Conservation (phyloP, 192 early-diverging fungal species). For the Coemansia sp. region DNA sequence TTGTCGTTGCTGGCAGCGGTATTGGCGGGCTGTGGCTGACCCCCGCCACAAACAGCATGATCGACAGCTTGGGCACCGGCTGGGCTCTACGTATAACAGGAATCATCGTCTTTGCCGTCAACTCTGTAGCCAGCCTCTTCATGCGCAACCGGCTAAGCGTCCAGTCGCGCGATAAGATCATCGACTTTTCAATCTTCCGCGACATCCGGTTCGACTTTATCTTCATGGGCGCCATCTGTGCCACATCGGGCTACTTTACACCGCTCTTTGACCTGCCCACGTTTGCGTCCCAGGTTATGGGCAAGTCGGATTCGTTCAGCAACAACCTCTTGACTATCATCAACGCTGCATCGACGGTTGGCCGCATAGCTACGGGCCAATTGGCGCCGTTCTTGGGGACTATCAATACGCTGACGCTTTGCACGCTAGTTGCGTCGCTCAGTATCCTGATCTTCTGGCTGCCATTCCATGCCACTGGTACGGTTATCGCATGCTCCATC, state of each 20-base stretch:
- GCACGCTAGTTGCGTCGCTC: constrained; percentile 43
- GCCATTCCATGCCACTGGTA: constrained; percentile 49
- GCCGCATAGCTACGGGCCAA: constrained; percentile 64
- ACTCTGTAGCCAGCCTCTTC: constrained; percentile 44
- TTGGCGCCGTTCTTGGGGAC: constrained; percentile 61
- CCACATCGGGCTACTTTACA: constrained; percentile 59
- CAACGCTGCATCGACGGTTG: constrained; percentile 64
- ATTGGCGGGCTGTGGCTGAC: constrained; percentile 59
- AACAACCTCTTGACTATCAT: constrained; percentile 66
- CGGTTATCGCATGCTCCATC: constrained; percentile 52
- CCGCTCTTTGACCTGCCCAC: constrained; percentile 60
- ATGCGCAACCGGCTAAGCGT: constrained; percentile 36
- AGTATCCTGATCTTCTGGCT: constrained; percentile 59
- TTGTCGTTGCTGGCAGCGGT: constrained; percentile 58
- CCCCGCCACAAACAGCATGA: constrained; percentile 52
- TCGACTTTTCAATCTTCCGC: constrained; percentile 52
- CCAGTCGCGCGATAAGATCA: constrained; percentile 28
- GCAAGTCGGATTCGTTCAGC: constrained; percentile 46
- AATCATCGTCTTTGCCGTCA: constrained; percentile 45
- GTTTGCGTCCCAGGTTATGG: constrained; percentile 37
- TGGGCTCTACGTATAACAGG: constrained; percentile 61
- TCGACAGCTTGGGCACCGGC: constrained; percentile 46
- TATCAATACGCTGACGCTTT: constrained; percentile 60
- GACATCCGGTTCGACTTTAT: constrained; percentile 51
- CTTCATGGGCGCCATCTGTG: constrained; percentile 43